Percentiles rank a stretch among this genome's conserved stretches.
Evolutionary conservation across 257 asterid species (phyloP).

Genomic region (Gardenia jasminoides): DNA sequence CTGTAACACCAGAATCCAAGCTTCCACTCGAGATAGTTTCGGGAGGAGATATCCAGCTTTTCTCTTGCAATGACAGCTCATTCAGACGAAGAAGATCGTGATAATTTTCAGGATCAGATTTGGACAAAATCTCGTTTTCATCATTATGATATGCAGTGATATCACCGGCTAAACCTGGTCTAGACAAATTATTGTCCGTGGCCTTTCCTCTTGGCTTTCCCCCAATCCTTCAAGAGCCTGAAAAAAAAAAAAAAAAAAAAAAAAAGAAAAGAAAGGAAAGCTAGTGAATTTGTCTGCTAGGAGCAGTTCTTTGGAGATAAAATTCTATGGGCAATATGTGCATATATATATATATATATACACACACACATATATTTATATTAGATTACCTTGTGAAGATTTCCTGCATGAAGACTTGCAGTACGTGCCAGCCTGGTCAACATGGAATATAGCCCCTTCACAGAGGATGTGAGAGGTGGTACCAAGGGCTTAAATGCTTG

Average conservation of each 20-base stretch:
- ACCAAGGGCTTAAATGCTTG: constrained; percentile 79
- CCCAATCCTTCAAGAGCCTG: constrained; percentile 99
- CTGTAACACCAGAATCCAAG: constrained; percentile 53
- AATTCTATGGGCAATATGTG: not conserved
- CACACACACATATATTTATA: no score
- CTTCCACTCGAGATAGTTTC: constrained; percentile 62
- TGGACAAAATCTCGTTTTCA: constrained; percentile 47
- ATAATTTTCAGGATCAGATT: constrained; percentile 51
- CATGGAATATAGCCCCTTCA: constrained; percentile 75
- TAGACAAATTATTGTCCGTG: constrained; percentile 59
- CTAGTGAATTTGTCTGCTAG: no score
- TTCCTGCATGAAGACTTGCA: constrained; percentile 97
- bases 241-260: constrained; percentile 21
- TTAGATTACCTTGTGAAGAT: constrained; percentile 82
- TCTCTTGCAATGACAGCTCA: constrained; percentile 57
- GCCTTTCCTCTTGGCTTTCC: constrained; percentile 73
- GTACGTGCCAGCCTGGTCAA: constrained; percentile 84
- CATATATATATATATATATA: no score
- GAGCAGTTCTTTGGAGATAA: not conserved
- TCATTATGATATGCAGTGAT: constrained; percentile 44
- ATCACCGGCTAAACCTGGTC: constrained; percentile 51
- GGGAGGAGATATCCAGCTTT: constrained; percentile 92
- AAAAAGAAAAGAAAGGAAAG: no score
- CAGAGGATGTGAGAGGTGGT: constrained; percentile 65
- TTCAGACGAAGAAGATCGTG: constrained; percentile 45